Evolutionary conservation across 2,329 filamentous ascomycete genomes (phyloP).

Genomic region (Fusarium cyanostomum): DNA sequence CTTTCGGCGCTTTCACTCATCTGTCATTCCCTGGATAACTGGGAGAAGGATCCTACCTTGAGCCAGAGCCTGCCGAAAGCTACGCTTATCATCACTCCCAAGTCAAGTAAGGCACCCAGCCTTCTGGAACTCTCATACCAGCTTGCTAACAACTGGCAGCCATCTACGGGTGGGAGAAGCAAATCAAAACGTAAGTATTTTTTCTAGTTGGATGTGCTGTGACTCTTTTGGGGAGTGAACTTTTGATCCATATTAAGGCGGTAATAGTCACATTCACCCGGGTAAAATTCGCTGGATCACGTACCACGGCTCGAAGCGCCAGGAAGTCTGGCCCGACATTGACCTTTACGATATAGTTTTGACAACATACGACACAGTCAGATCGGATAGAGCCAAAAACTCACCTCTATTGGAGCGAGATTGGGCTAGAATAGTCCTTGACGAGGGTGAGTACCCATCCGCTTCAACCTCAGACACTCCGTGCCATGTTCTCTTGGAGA

Average conservation of each 20-base stretch:
- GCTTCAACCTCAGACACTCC: too few relatives aligned
- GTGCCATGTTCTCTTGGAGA: too few relatives aligned
- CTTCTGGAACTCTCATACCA: too few relatives aligned
- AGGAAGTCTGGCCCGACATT: not conserved
- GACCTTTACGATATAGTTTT: slow-evolving; percentile 2
- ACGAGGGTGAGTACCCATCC: slow-evolving; percentile 4
- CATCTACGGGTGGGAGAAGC: not conserved
- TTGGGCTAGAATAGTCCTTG: slow-evolving; percentile 1
- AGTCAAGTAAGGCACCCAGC: slow-evolving; percentile 7
- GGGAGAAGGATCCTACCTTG: not conserved
- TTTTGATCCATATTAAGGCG: not conserved
- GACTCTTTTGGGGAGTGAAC: too few relatives aligned
- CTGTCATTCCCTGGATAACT: not conserved
- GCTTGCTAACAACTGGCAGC: too few relatives aligned
- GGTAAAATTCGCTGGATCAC: too few relatives aligned
- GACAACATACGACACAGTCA: slow-evolving; percentile 9
- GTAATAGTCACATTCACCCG: not conserved
- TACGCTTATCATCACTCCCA: not conserved
- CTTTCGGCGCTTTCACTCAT: not conserved
- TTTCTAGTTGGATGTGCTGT: too few relatives aligned
- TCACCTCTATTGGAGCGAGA: not conserved
- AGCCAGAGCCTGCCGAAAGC: not conserved
- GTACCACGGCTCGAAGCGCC: not conserved
- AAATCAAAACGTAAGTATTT: not conserved
- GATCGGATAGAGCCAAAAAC: not conserved